Percentiles rank a stretch among this genome's conserved stretches.
Evolutionary conservation across 2,329 filamentous ascomycete genomes (phyloP).

Genomic region (Penicillium aurantiogriseum): DNA sequence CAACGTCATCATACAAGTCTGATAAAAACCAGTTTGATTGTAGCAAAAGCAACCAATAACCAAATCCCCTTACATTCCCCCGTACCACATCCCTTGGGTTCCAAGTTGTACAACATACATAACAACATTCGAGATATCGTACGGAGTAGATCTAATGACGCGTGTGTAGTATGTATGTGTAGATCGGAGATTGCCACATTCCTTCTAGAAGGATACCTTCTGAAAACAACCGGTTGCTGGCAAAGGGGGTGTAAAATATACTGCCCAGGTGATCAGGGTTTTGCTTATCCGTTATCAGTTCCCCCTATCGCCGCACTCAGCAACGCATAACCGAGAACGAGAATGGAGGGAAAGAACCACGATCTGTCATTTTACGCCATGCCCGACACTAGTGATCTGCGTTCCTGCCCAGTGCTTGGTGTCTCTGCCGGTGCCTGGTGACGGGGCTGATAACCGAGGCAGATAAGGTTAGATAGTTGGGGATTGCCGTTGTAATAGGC

Average conservation of each 20-base stretch:
- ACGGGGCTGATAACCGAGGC: not conserved
- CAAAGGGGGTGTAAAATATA: not conserved
- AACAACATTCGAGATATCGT: not conserved
- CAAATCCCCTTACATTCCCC: not conserved
- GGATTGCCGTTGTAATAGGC: not conserved
- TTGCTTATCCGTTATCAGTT: conserved; percentile 2
- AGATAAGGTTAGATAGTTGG: not conserved
- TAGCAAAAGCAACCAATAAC: not conserved
- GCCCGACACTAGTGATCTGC: not conserved
- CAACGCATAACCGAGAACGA: not conserved
- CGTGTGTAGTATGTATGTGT: not conserved
- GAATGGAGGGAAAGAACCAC: not conserved
- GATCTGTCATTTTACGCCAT: not conserved
- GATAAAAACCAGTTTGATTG: not conserved
- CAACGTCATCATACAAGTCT: not conserved
- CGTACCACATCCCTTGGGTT: not conserved
- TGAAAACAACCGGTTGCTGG: not conserved
- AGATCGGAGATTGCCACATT: not conserved
- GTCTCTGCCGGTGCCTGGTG: not conserved
- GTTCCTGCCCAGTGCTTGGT: conserved; percentile 1
- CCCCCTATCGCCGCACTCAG: not conserved
- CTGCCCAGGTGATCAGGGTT: not conserved
- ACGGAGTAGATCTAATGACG: not conserved
- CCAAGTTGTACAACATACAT: not conserved
- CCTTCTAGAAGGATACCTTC: conserved; percentile 3